Conservation (phyloP, 805 yeast genomes). For the Wickerhamiella bombiphila region DNA sequence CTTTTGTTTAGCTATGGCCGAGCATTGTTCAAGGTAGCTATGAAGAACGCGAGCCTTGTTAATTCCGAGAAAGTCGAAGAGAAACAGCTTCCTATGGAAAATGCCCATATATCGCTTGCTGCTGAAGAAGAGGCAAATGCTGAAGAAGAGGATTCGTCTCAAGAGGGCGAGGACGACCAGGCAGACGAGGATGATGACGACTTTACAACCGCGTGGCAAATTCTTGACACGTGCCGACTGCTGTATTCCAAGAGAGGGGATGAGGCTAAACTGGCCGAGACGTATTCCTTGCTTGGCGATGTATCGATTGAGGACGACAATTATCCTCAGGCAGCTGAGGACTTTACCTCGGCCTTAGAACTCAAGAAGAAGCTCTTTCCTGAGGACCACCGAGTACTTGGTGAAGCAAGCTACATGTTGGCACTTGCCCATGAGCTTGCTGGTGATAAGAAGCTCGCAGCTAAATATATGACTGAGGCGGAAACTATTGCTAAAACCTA, state of each 20-base stretch:
- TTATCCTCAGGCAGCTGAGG: constrained; percentile 61
- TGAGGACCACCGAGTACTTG: constrained; percentile 39
- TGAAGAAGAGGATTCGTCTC: constrained; percentile 18
- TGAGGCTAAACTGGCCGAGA: constrained; percentile 46
- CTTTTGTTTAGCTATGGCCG: constrained; percentile 63
- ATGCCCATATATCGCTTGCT: constrained; percentile 13
- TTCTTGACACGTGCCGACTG: constrained; percentile 62
- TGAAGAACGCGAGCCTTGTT: constrained; percentile 57
- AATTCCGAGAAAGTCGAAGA: constrained; percentile 33
- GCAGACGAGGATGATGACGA: constrained; percentile 43
- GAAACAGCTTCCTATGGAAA: constrained; percentile 15
- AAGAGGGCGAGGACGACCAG: constrained; percentile 20
- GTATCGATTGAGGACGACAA: constrained; percentile 75
- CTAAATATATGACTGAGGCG: constrained; percentile 30
- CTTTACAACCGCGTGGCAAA: constrained; percentile 60
- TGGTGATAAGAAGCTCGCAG: constrained; percentile 40
- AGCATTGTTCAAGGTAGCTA: constrained; percentile 65
- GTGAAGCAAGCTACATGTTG: constrained; percentile 70
- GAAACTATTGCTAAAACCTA: constrained; percentile 27
- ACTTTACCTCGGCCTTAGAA: constrained; percentile 44
- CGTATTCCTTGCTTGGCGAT: constrained; percentile 73
- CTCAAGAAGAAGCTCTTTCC: constrained; percentile 40
- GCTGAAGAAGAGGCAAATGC: constrained; percentile 17
- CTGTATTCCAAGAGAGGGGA: constrained; percentile 35
- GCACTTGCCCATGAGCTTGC: constrained; percentile 66